These are phyloP conservation scores for Phytophthora crassamura DNA, from an alignment of 352 stramenopile species.

Conservation along the genomic window DNA sequence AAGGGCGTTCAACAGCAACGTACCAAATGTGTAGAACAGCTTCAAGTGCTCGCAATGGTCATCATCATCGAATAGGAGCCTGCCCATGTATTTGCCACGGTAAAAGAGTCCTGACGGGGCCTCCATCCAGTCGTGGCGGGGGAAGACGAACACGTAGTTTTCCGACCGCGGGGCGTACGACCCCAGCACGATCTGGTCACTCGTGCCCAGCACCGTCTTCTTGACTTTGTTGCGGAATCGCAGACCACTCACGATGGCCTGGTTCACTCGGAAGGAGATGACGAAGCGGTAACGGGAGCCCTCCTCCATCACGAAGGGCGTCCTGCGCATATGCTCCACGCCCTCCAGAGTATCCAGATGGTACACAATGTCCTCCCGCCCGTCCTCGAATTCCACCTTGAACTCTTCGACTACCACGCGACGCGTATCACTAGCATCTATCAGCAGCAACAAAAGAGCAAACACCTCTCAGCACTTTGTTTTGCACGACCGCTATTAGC, in stretches of 20 bases:
- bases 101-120: conserved; percentile 89
- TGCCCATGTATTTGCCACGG: conserved; percentile 86
- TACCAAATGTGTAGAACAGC: conserved; percentile 81
- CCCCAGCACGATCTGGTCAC: conserved; percentile 85
- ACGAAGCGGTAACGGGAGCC: conserved; percentile 85
- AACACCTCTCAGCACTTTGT: neutral
- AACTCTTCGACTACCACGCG: conserved; percentile 89
- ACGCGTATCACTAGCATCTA: conserved; percentile 64
- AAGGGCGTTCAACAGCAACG: conserved; percentile 16
- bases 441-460: neutral
- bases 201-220: conserved; percentile 78
- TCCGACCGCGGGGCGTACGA: conserved; percentile 81
- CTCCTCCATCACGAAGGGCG: conserved; percentile 79
- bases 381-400: conserved; percentile 86
- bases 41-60: conserved; percentile 75
- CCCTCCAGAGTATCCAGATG: conserved; percentile 71
- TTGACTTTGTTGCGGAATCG: conserved; percentile 90
- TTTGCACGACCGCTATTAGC: no score
- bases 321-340: conserved; percentile 74
- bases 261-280: conserved; percentile 88
- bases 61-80: conserved; percentile 77
- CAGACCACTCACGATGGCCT: conserved; percentile 83
- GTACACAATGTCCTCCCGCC: conserved; percentile 70
- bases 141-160: conserved; percentile 86
- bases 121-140: conserved; percentile 81